These are phyloP conservation scores for Termitomyces sp. DNA, from an alignment of 768 basidiomycete species.

Conservation along the genomic window DNA sequence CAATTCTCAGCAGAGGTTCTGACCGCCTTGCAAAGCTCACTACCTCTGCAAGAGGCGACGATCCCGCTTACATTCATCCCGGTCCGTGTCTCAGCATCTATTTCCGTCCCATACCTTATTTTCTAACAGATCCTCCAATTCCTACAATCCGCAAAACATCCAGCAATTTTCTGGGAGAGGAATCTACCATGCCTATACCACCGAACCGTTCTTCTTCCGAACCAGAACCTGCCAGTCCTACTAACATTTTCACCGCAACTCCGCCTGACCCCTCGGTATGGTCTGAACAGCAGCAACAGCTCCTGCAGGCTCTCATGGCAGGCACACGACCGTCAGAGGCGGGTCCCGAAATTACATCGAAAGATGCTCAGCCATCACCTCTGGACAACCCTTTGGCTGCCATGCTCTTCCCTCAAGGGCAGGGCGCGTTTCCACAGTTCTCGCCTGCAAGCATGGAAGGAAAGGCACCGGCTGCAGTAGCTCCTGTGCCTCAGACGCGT, in stretches of 20 bases:
- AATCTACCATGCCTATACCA: constrained; percentile 35
- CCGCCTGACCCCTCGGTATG: constrained; percentile 52
- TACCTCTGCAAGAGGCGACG: constrained; percentile 65
- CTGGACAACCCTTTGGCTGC: constrained; percentile 44
- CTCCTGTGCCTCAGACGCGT: constrained; percentile 28
- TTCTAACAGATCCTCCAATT: constrained; percentile 31
- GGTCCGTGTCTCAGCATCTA: constrained; percentile 25
- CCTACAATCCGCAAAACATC: constrained; percentile 26
- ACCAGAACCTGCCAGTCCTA: constrained; percentile 18
- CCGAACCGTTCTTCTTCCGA: constrained; percentile 21
- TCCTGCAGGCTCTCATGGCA: constrained; percentile 61
- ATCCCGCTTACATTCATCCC: constrained; percentile 49
- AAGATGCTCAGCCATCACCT: constrained; percentile 17
- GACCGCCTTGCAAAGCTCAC: constrained; percentile 80
- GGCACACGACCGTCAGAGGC: constrained; percentile 14
- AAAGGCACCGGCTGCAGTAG: constrained; percentile 18
- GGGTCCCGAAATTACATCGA: constrained; percentile 10
- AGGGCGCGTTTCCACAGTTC: constrained; percentile 17
- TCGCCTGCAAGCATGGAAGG: constrained; percentile 13
- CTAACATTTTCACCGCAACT: constrained; percentile 15
- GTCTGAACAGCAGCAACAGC: constrained; percentile 67
- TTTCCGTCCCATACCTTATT: background rate
- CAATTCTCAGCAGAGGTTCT: constrained; percentile 64
- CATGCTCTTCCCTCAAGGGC: constrained; percentile 29
- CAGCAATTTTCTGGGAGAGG: constrained; percentile 41